phyloP scores from a whole-genome alignment of 257 asterid genomes.

The Knoxia roxburghii region DNA sequence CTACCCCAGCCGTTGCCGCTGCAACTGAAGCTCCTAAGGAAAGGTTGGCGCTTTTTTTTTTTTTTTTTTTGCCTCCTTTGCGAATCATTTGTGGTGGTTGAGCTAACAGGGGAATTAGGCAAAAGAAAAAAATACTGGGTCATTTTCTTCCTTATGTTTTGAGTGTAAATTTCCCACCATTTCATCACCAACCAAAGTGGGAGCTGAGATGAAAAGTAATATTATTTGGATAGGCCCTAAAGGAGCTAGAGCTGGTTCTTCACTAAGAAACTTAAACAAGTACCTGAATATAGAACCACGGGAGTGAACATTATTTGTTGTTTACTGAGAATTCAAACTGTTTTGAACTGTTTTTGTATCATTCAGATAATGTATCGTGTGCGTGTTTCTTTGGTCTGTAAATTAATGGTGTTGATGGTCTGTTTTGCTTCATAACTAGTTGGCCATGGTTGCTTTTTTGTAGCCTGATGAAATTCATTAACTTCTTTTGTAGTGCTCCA shows the following conservation, averaged over 20 bases:
- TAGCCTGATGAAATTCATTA: slow-evolving; percentile 8
- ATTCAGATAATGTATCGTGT: neutral
- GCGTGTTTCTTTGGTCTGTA: neutral
- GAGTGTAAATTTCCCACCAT: neutral
- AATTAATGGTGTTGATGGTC: neutral
- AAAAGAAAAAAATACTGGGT: neutral
- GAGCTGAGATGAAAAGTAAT: neutral
- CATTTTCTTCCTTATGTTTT: neutral
- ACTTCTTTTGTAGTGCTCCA: slow-evolving; percentile 38
- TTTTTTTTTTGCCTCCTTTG: neutral
- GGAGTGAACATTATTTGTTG: too few relatives aligned
- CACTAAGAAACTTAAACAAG: neutral
- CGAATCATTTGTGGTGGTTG: slow-evolving; percentile 21
- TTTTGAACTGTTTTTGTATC: neutral
- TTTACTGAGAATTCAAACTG: neutral
- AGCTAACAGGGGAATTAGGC: slow-evolving; percentile 13
- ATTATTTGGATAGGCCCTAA: neutral
- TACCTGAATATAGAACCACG: neutral
- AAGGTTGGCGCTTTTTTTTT: slow-evolving; percentile 29
- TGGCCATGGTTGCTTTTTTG: neutral
- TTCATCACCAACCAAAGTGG: slow-evolving; percentile 16
- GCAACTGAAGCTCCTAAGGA: slow-evolving; percentile 35
- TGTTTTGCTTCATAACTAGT: neutral
- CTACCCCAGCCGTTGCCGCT: slow-evolving; percentile 25
- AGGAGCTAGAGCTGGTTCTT: too few relatives aligned